Evolutionary conservation across 306 rosid species (phyloP).

Genomic region (Ormosia semicastrata): DNA sequence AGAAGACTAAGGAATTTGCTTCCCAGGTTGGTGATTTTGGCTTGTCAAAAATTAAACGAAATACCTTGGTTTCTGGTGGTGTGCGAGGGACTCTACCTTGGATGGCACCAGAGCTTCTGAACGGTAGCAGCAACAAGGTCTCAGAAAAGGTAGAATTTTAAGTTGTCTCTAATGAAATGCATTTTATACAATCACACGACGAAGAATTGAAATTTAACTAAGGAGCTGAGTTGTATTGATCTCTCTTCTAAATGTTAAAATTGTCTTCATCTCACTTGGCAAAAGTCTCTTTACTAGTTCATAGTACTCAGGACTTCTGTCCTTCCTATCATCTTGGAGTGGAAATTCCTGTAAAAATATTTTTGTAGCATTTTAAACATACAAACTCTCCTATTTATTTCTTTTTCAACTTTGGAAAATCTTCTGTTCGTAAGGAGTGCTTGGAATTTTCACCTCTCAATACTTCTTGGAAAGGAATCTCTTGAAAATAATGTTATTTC

Average conservation of each 20-base stretch:
- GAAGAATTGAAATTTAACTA: neutral
- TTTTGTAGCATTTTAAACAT: neutral
- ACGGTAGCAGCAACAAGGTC: conserved; percentile 85
- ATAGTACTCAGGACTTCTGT: neutral
- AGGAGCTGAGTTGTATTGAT: neutral
- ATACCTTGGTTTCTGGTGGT: conserved; percentile 89
- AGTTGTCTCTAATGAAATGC: neutral
- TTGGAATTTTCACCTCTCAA: neutral
- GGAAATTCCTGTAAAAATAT: neutral
- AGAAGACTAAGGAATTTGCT: conserved; percentile 6
- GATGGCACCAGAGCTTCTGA: conserved; percentile 95
- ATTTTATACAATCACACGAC: neutral
- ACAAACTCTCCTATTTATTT: neutral
- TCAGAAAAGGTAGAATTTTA: conserved; percentile 72
- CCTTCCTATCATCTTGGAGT: neutral
- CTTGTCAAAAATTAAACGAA: conserved; percentile 82
- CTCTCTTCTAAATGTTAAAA: neutral
- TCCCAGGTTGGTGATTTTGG: conserved; percentile 90
- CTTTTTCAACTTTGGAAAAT: neutral
- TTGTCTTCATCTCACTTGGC: neutral
- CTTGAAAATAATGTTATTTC: neutral
- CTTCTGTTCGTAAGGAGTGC: neutral
- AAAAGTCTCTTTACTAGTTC: neutral
- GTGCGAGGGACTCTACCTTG: conserved; percentile 91
- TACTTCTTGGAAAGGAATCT: neutral